phyloP scores from a whole-genome alignment of 2,329 filamentous ascomycete species.

The Aureobasidium subglaciale region DNA sequence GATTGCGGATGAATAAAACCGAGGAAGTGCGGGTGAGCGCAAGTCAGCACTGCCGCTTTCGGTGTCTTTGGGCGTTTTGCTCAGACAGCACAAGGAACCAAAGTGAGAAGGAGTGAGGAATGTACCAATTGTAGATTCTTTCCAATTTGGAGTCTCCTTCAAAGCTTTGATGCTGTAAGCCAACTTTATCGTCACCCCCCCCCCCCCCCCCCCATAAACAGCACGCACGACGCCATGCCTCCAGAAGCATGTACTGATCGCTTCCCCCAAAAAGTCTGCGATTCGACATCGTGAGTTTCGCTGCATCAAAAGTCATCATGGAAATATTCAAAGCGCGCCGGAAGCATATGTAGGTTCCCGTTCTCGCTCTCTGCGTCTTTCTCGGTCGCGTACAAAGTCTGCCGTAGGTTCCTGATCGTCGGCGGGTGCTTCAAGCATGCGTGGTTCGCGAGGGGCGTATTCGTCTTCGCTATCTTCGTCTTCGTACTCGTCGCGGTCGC shows the following conservation, averaged over 20 bases:
- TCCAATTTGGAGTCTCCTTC: background rate
- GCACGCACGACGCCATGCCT: background rate
- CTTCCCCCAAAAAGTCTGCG: background rate
- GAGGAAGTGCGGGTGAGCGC: too few species aligned
- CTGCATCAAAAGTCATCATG: background rate
- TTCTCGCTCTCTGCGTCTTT: constrained; percentile 18
- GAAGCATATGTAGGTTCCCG: constrained; percentile 23
- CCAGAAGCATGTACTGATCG: background rate
- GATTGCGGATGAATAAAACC: too few species aligned
- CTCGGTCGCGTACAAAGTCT: constrained; percentile 15
- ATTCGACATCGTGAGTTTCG: background rate
- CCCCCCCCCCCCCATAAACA: too few species aligned
- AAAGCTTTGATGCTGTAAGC: background rate
- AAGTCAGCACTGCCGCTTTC: too few species aligned
- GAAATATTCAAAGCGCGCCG: constrained; percentile 19
- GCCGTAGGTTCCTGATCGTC: constrained; percentile 12
- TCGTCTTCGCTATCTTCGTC: constrained; percentile 28
- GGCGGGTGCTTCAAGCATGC: constrained; percentile 29
- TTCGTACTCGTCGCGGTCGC: constrained; percentile 28
- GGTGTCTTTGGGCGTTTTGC: background rate
- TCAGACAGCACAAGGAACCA: background rate
- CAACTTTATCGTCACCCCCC: background rate
- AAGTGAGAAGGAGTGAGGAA: background rate
- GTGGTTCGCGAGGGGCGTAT: constrained; percentile 23
- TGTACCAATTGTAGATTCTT: background rate